Base-by-base conservation (phyloP, 2,329 filamentous ascomycete genomes). In the Xylariaceae sp. region DNA sequence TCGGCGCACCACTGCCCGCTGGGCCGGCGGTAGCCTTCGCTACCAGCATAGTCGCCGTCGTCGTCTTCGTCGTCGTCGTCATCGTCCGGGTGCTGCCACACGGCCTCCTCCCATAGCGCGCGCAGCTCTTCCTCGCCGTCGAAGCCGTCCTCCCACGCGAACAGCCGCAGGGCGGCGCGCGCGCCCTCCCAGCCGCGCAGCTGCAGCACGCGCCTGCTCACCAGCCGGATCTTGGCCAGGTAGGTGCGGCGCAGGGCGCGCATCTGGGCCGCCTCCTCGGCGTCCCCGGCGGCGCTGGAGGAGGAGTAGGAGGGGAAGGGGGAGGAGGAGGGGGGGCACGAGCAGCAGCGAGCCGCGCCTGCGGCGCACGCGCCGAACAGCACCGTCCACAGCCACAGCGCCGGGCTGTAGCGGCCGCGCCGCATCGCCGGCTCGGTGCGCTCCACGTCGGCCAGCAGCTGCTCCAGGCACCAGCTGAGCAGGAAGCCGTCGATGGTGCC, bases 351-450 rank as follows among this genome's bases (percentile, higher is more conserved):
- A 11, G 58, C 61, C n/a, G 59, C 51, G 32, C 51, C 52, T 26
- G 61, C 61, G 28, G 60, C 57, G 22, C 61, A 63, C 8, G 63
- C 63, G 26, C 63, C 63, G 37, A 67, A 65, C 50, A 67, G 56
- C 28, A 64, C 59, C 15, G 61, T 63, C 60, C 64, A 67, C 21
- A 67, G 57, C 63, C 64, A 67, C 19, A 65, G 48, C 31, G 60
- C 56, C 37, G 57, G 58, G 35, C 57, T 63, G 50, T 64, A 66
- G 13, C 53, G 50, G n/a, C 59, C 64, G 34, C 55, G 53, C 32
- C 56, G 52, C 49, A 67, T 60, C 25, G 55, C 52, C 18, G 46
- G 46, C 42, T 67, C 61, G 8, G 60, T 63, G 19, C 57, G 52
- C 31, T 57, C 60, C 24, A 65, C 59, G 35, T 67, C 64, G 31